phyloP scores from a whole-genome alignment of 495 filamentous ascomycete genomes.

The Penicillium arizonense region DNA sequence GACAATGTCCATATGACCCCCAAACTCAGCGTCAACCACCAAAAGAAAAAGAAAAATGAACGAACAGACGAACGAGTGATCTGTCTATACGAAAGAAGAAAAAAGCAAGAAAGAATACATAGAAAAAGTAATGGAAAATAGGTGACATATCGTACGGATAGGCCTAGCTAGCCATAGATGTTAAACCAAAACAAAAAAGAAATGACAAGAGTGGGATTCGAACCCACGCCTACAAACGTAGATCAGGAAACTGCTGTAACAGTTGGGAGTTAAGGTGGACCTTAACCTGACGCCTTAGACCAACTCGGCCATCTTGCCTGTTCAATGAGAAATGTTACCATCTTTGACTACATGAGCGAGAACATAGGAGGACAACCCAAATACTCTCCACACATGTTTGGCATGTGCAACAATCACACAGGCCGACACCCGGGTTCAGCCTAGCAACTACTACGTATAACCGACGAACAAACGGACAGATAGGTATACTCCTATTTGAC shows the following conservation, averaged over 20 bases:
- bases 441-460: not conserved
- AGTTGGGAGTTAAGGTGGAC: slow-evolving; percentile 25
- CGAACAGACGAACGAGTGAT: too few relatives aligned
- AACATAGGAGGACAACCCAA: too few relatives aligned
- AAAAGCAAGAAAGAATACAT: too few relatives aligned
- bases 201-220: slow-evolving; percentile 48
- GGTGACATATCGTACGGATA: not conserved
- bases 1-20: too few relatives aligned
- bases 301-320: slow-evolving; percentile 39
- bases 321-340: not conserved
- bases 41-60: too few relatives aligned
- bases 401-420: too few relatives aligned
- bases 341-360: not conserved
- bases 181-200: slow-evolving; percentile 15
- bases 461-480: not conserved
- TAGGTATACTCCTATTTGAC: too few relatives aligned
- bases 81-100: too few relatives aligned
- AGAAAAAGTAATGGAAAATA: too few relatives aligned
- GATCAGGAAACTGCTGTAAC: slow-evolving; percentile 9
- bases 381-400: too few relatives aligned
- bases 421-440: too few relatives aligned
- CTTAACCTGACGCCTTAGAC: slow-evolving; percentile 41
- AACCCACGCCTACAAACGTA: slow-evolving; percentile 34
- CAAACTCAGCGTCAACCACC: too few relatives aligned
- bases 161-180: not conserved